Conservation (phyloP, 768 basidiomycete species). For the Rhizopogon vesiculosus region DNA sequence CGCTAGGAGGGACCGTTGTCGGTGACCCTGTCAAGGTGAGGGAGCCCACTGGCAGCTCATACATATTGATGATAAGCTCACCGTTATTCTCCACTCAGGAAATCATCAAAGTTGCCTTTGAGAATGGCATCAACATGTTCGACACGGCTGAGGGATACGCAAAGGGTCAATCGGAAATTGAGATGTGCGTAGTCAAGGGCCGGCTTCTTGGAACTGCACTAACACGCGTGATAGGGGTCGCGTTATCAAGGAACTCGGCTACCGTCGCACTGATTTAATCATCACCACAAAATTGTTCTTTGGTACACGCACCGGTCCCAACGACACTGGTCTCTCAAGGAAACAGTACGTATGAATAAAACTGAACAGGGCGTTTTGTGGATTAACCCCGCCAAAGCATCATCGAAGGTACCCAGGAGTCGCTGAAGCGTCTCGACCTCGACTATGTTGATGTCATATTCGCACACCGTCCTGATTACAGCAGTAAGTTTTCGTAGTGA, state of each 20-base stretch:
- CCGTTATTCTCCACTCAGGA: constrained; percentile 26
- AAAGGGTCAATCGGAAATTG: constrained; percentile 45
- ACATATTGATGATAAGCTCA: not conserved
- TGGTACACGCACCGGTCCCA: constrained; percentile 44
- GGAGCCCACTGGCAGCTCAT: not conserved
- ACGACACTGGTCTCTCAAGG: constrained; percentile 32
- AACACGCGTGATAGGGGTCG: constrained; percentile 32
- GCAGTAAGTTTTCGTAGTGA: constrained; percentile 17
- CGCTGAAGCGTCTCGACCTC: constrained; percentile 44
- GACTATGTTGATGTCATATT: constrained; percentile 50
- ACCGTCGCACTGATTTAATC: constrained; percentile 44
- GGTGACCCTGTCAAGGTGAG: constrained; percentile 48
- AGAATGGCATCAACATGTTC: constrained; percentile 48
- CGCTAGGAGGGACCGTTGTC: constrained; percentile 40
- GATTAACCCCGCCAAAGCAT: constrained; percentile 27
- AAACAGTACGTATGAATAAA: constrained; percentile 19
- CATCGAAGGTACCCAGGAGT: constrained; percentile 50
- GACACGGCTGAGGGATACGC: constrained; percentile 43
- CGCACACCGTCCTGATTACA: constrained; percentile 44
- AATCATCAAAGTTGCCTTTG: constrained; percentile 49
- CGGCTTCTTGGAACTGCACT: not conserved
- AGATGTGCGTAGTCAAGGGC: constrained; percentile 36
- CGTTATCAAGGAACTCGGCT: constrained; percentile 50
- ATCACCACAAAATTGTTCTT: constrained; percentile 58
- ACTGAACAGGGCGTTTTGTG: not conserved